These are phyloP conservation scores for Pseudozyma pruni DNA, from an alignment of 1,284 basidiomycete species.

Conservation along the genomic window DNA sequence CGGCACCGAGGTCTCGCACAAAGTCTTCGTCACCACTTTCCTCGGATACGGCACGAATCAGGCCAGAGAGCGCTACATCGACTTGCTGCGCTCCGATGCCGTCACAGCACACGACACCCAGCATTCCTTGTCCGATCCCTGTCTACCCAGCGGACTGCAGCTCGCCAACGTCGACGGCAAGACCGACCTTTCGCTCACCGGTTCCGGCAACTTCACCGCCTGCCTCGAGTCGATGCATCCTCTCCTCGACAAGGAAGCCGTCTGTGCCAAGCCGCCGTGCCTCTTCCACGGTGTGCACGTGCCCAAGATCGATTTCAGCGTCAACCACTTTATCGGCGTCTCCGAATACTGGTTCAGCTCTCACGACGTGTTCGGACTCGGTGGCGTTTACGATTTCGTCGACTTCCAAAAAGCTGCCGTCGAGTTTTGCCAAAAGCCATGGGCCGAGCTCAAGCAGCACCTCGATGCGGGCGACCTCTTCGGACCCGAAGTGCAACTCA, in stretches of 20 bases:
- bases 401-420: constrained; percentile 93
- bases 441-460: constrained; percentile 75
- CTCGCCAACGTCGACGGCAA: constrained; percentile 67
- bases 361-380: constrained; percentile 92
- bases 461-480: constrained; percentile 75
- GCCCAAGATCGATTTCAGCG: constrained; percentile 79
- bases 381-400: constrained; percentile 93
- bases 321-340: constrained; percentile 93
- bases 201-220: constrained; percentile 88
- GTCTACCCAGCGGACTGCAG: constrained; percentile 81
- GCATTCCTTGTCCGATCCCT: constrained; percentile 76
- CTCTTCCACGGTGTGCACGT: constrained; percentile 98
- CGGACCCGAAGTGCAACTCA: constrained; percentile 76
- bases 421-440: constrained; percentile 83
- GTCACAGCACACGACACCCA: constrained; percentile 4
- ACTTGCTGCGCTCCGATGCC: constrained; percentile 72
- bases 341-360: constrained; percentile 99
- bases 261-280: constrained; percentile 86
- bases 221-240: constrained; percentile 81
- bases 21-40: constrained; percentile 98
- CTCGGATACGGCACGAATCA: constrained; percentile 97
- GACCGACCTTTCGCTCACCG: constrained; percentile 69
- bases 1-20: constrained; percentile 86
- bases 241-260: constrained; percentile 84
- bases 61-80: constrained; percentile 88